Conservation (phyloP, 2,329 filamentous ascomycete genomes). For the Aureobasidium vineae region DNA sequence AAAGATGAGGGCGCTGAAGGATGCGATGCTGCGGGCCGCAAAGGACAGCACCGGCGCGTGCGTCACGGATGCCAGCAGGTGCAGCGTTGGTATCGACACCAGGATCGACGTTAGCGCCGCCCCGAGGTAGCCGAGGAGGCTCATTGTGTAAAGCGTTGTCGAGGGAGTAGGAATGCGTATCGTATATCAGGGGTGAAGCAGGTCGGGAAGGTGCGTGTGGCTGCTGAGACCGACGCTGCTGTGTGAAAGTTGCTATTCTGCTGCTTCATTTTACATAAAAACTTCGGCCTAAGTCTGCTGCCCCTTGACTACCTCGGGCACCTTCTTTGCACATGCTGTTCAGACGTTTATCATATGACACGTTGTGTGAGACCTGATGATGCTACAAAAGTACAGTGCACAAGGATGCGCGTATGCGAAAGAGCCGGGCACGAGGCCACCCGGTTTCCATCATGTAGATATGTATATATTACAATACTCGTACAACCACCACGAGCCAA, state of each 20-base stretch:
- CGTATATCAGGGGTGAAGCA: background rate
- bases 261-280: constrained; percentile 1
- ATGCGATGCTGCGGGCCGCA: constrained; percentile 60
- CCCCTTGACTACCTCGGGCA: background rate
- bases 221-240: constrained; percentile 8
- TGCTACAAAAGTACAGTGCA: constrained; percentile 9
- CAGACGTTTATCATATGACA: background rate
- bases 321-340: constrained; percentile 2
- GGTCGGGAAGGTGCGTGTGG: constrained; percentile 8
- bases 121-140: constrained; percentile 34
- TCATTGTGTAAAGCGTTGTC: constrained; percentile 28
- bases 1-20: constrained; percentile 42
- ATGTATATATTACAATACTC: constrained; percentile 27
- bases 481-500: constrained; percentile 13
- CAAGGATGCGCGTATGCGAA: background rate
- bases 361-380: background rate
- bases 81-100: constrained; percentile 35
- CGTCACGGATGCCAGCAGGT: constrained; percentile 40
- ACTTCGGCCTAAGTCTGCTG: background rate
- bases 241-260: background rate
- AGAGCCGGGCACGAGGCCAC: background rate
- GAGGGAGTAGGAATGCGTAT: background rate
- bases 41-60: constrained; percentile 53
- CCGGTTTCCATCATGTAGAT: background rate
- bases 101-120: constrained; percentile 33